These are phyloP conservation scores for Smithsoniella earleae DNA, from an alignment of 163 green algal species.

Conservation along the genomic window DNA sequence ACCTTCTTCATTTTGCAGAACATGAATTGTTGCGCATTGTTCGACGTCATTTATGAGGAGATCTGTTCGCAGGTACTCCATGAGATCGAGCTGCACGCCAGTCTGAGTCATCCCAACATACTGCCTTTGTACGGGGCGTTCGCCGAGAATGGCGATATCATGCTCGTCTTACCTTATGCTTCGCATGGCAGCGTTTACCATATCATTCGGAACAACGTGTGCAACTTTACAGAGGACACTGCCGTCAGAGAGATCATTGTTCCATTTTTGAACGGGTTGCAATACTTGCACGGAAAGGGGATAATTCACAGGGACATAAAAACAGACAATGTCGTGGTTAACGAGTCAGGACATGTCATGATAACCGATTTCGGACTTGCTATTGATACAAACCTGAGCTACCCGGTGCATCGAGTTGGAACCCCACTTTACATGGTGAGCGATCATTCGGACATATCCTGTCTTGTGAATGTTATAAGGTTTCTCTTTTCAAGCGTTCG, in stretches of 20 bases:
- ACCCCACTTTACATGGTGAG: slow-evolving; percentile 28
- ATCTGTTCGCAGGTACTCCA: slow-evolving; percentile 41
- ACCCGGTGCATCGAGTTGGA: background rate
- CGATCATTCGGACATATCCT: background rate
- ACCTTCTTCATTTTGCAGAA: background rate
- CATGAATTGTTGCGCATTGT: background rate
- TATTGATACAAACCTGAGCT: background rate
- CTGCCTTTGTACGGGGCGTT: slow-evolving; percentile 47
- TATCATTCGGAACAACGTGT: slow-evolving; percentile 40
- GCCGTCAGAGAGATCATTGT: slow-evolving; percentile 45
- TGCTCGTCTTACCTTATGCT: slow-evolving; percentile 4
- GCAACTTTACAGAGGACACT: slow-evolving; percentile 39
- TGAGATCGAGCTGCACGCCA: slow-evolving; percentile 46
- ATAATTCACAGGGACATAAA: slow-evolving; percentile 86
- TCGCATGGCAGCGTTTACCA: slow-evolving; percentile 48
- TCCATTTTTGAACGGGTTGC: slow-evolving; percentile 47
- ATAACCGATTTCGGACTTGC: slow-evolving; percentile 20
- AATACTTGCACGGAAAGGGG: slow-evolving; percentile 70
- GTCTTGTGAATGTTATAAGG: too few relatives aligned
- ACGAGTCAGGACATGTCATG: slow-evolving; percentile 29
- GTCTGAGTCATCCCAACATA: slow-evolving; percentile 46
- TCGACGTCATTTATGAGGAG: background rate
- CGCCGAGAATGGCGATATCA: slow-evolving; percentile 37
- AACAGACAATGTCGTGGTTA: slow-evolving; percentile 48
- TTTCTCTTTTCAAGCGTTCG: too few relatives aligned